A percentile compares a stretch with the other conserved stretches of the same genome.
These are phyloP conservation scores for Rhododendron ferrugineum DNA, from an alignment of 148 eudicot genomes.

Conservation along the genomic window DNA sequence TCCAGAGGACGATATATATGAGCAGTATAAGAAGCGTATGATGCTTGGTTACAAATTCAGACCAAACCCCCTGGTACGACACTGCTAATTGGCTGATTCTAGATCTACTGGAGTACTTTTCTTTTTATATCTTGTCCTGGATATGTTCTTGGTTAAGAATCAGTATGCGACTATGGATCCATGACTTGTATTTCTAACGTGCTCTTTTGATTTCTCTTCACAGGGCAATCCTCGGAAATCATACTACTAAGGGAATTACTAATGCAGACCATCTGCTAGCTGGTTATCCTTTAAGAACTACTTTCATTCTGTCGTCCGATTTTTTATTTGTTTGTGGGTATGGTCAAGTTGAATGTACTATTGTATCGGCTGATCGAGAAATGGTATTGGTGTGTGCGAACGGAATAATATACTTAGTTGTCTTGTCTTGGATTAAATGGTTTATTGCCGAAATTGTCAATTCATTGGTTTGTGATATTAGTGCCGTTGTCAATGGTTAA, in stretches of 20 bases:
- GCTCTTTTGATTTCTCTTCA: constrained; percentile 18
- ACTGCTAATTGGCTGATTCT: background rate
- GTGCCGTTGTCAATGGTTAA: background rate
- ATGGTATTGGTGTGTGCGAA: background rate
- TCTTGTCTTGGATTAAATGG: background rate
- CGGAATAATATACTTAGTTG: background rate
- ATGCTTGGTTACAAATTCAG: constrained; percentile 91
- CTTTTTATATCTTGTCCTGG: background rate
- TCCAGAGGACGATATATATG: constrained; percentile 93
- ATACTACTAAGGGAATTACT: constrained; percentile 50
- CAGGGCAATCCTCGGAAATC: constrained; percentile 82
- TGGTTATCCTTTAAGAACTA: background rate
- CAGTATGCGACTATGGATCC: background rate
- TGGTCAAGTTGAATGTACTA: background rate
- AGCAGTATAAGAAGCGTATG: constrained; percentile 98
- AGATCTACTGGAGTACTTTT: no score
- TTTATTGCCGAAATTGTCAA: background rate
- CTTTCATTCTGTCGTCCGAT: background rate
- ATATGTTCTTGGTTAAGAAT: background rate
- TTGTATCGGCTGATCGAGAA: background rate
- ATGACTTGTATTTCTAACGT: background rate
- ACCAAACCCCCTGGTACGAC: constrained; percentile 85
- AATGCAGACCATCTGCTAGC: background rate
- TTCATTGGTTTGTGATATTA: background rate
- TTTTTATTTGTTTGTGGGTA: background rate